Evolutionary conservation across 345 rosid genomes (phyloP).

Genomic region (Brassica incana): DNA sequence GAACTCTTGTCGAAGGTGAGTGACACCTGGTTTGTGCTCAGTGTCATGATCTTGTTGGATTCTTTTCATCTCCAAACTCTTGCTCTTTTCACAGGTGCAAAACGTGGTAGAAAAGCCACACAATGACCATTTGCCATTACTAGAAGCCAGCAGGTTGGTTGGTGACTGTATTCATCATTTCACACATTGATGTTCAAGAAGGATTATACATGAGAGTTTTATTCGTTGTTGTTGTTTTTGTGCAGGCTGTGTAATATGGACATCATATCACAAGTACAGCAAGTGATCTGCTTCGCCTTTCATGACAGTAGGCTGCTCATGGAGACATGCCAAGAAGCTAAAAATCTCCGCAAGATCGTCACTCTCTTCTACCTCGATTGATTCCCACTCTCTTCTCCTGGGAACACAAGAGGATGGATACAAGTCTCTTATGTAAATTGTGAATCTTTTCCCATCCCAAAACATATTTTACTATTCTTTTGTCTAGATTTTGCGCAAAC

Average conservation of each 20-base stretch:
- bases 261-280: conserved; percentile 93
- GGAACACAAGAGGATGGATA: conserved; percentile 9
- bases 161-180: neutral
- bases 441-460: conserved; percentile 8
- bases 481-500: conserved; percentile 17
- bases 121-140: conserved; percentile 71
- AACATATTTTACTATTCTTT: conserved; percentile 22
- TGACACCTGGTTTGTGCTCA: conserved; percentile 12
- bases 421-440: conserved; percentile 25
- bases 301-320: conserved; percentile 88
- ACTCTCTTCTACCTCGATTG: conserved; percentile 92
- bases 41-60: neutral
- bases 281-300: conserved; percentile 97
- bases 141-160: conserved; percentile 82
- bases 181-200: neutral
- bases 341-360: conserved; percentile 82
- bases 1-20: conserved; percentile 85
- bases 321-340: conserved; percentile 98
- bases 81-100: conserved; percentile 50
- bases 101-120: conserved; percentile 83
- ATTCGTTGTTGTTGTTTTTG: neutral
- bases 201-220: no score
- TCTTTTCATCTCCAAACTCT: neutral
- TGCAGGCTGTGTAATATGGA: conserved; percentile 94
- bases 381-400: conserved; percentile 15